Percentiles rank a stretch among this genome's conserved stretches.
Evolutionary conservation across 768 basidiomycete species (phyloP).

Genomic region (Exidia glandulosa): DNA sequence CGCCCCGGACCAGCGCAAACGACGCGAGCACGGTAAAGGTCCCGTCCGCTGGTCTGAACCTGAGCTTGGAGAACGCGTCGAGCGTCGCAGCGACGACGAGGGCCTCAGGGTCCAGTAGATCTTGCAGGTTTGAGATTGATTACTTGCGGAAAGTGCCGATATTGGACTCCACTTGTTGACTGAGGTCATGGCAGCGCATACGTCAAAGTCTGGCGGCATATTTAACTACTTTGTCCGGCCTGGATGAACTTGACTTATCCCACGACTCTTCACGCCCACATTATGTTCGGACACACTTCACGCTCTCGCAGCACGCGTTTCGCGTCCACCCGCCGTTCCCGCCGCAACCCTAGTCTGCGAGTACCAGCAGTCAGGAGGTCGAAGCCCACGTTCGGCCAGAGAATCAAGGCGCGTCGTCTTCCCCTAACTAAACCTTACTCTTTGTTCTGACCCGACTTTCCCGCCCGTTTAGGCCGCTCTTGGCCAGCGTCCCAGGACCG

Average conservation of each 20-base stretch:
- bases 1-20: conserved; percentile 30
- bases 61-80: conserved; percentile 32
- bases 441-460: not conserved
- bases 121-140: not conserved
- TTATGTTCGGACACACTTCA: not conserved
- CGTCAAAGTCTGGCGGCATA: not conserved
- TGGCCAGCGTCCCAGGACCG: not conserved
- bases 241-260: not conserved
- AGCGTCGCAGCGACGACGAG: conserved; percentile 29
- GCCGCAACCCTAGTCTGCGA: not conserved
- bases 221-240: not conserved
- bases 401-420: not conserved
- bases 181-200: not conserved
- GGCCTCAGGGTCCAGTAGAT: not conserved
- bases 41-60: conserved; percentile 35
- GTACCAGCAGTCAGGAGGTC: not conserved
- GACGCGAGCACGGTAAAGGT: conserved; percentile 57
- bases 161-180: not conserved
- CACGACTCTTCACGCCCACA: not conserved
- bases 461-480: not conserved
- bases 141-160: not conserved
- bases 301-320: not conserved
- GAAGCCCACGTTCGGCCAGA: not conserved
- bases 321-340: not conserved
- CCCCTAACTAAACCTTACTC: not conserved